A percentile compares a stretch with the other conserved stretches of the same genome.
phyloP scores from a whole-genome alignment of 108 stramenopile genomes.

The Cyclotella choctawhatcheeana region DNA sequence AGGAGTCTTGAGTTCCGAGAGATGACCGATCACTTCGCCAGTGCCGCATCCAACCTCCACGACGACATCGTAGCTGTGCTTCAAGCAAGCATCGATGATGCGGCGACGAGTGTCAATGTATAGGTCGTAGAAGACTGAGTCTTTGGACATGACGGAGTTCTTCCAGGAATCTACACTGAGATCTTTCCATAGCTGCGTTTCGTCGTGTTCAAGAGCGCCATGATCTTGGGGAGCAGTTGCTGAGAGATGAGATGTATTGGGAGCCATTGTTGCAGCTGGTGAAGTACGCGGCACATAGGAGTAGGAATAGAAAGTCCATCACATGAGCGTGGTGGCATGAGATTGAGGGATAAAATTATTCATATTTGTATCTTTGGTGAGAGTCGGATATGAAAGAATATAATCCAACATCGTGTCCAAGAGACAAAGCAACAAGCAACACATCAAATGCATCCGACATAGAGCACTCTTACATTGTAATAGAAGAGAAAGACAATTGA shows the following conservation, averaged over 20 bases:
- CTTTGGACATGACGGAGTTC: constrained; percentile 29
- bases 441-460: too few relatives aligned
- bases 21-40: constrained; percentile 52
- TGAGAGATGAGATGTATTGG: constrained; percentile 4
- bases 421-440: too few relatives aligned
- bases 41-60: constrained; percentile 60
- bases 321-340: too few relatives aligned
- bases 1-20: constrained; percentile 19
- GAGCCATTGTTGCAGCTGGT: constrained; percentile 8
- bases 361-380: too few relatives aligned
- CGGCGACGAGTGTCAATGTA: constrained; percentile 48
- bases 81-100: constrained; percentile 33
- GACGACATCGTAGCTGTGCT: constrained; percentile 44
- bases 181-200: constrained; percentile 26
- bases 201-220: constrained; percentile 18
- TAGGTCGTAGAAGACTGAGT: constrained; percentile 46
- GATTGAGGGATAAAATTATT: too few relatives aligned
- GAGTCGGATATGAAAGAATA: too few relatives aligned
- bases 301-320: neutral
- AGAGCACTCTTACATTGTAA: too few relatives aligned
- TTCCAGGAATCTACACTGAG: constrained; percentile 41
- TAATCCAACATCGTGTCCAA: too few relatives aligned
- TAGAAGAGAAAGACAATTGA: too few relatives aligned
- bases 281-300: neutral
- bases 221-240: neutral